Evolutionary conservation across 2,329 filamentous ascomycete species (phyloP), one percentile per base, ranked within the genome.

Genomic region (Pleurostoma richardsiae): DNA sequence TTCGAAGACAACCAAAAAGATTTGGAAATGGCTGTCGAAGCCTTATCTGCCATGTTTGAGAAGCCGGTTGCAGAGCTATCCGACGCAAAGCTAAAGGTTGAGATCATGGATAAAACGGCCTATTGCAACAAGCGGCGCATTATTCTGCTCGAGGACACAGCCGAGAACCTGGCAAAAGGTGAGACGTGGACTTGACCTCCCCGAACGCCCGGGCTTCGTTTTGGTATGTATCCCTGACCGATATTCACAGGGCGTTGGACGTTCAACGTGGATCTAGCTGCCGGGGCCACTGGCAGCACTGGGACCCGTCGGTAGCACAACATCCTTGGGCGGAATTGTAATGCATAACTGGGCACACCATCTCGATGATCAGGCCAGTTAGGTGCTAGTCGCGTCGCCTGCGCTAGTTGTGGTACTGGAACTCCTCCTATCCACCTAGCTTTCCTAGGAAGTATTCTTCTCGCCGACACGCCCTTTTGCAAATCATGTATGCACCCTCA

Each of bases 1-100:
- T 99, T 99, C 50, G 94, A 99, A 66, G 91, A 97, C 65, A 99
- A 99, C 65, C 94, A 99, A 61, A 96, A 96, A 67, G 94, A 99
- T 63, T 72, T 99, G 28, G 94, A 99, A 67, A 87, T 99, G 83
- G 92, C 94, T 0, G 94, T 97, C 1, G 94, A 99, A 71, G 91
- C 88, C 48, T 71, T 99, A 54, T 96, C 90, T n/a, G 91, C 96
- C 67, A 96, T 99, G 90, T 99, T 99, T 56, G 94, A 99, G 76
- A 96, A 95, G 72, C 90, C 91, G 0, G 89, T 92, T n/a, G 72
- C 83, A 39, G 90, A 96, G 58, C 74, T 99, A 19, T 81, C 89
- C 4, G 82, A 86, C 41, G 65, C 90, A n/a, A 96, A 96, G 67
- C 75, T 96, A 49, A 97, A 96, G 72, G 90, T 96, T 5, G 92